Evolutionary conservation across 768 basidiomycete species (phyloP).

Genomic region (Amanita polypyramis): DNA sequence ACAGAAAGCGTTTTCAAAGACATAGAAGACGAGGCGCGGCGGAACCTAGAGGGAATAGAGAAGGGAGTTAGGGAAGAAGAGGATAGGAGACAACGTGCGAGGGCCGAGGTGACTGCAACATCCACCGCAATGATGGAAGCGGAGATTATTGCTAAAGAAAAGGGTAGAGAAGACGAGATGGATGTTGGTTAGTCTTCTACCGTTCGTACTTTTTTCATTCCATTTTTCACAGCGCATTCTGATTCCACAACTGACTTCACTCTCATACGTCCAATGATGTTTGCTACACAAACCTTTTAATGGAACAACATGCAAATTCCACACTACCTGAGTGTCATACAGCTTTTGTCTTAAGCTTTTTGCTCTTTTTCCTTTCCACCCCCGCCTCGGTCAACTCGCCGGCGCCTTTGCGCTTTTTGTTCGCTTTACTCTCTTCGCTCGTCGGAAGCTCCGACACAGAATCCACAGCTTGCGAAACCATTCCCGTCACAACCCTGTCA

Average conservation of each 20-base stretch:
- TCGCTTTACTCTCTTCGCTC: conserved; percentile 17
- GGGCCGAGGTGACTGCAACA: background rate
- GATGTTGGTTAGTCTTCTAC: conserved; percentile 44
- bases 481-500: conserved; percentile 25
- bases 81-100: background rate
- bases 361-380: conserved; percentile 1
- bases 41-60: conserved; percentile 11
- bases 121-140: background rate
- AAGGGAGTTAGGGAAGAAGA: background rate
- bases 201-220: background rate
- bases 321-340: background rate
- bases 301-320: background rate
- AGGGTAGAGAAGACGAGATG: conserved; percentile 53
- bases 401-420: conserved; percentile 18
- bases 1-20: conserved; percentile 66
- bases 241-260: background rate
- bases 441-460: conserved; percentile 10
- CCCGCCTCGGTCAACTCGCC: background rate
- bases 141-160: conserved; percentile 30
- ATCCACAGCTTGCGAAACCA: conserved; percentile 3
- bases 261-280: background rate
- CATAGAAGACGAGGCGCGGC: conserved; percentile 52
- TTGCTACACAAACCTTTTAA: background rate
- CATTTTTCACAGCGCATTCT: background rate
- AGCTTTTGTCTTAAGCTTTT: conserved; percentile 28